phyloP scores from a whole-genome alignment of 2,329 filamentous ascomycete genomes.

The Diplocarpon mali region DNA sequence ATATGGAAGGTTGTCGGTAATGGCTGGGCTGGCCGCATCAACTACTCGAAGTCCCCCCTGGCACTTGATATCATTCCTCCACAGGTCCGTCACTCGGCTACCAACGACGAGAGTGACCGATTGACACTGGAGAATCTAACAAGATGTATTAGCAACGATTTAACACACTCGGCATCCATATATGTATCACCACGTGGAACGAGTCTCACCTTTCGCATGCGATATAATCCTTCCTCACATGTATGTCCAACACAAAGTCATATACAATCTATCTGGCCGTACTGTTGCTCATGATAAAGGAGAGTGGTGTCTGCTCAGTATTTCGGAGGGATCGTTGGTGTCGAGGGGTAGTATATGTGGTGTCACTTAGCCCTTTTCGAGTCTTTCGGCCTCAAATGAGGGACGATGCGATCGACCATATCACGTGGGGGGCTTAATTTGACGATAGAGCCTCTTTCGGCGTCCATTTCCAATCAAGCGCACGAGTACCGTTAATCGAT shows the following conservation, averaged over 20 bases:
- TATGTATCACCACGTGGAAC: conserved; percentile 26
- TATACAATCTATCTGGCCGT: conserved; percentile 7
- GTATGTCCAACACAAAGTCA: conserved; percentile 11
- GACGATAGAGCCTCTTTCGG: conserved; percentile 7
- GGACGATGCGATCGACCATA: conserved; percentile 3
- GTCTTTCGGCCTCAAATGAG: conserved; percentile 17
- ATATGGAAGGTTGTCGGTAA: conserved; percentile 19
- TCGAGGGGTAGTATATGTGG: conserved; percentile 22
- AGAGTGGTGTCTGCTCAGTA: conserved; percentile 8
- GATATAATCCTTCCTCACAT: conserved; percentile 15
- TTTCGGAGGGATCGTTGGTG: conserved; percentile 13
- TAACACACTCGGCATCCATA: conserved; percentile 16
- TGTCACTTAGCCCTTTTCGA: conserved; percentile 18
- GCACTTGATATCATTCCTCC: conserved; percentile 20
- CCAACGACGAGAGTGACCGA: conserved; percentile 15
- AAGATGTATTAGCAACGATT: conserved; percentile 16
- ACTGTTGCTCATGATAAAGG: conserved; percentile 9
- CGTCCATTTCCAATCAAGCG: conserved; percentile 2
- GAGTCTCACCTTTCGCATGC: conserved; percentile 25
- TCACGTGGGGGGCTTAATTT: conserved; percentile 18
- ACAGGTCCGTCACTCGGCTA: conserved; percentile 13
- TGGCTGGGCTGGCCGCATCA: conserved; percentile 16
- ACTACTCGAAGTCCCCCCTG: conserved; percentile 23
- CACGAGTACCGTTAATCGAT: background rate
- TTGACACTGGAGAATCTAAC: conserved; percentile 12